Percentiles rank a stretch among this genome's conserved stretches.
phyloP scores from a whole-genome alignment of 192 early-diverging fungal genomes.

The Physocladia obscura region DNA sequence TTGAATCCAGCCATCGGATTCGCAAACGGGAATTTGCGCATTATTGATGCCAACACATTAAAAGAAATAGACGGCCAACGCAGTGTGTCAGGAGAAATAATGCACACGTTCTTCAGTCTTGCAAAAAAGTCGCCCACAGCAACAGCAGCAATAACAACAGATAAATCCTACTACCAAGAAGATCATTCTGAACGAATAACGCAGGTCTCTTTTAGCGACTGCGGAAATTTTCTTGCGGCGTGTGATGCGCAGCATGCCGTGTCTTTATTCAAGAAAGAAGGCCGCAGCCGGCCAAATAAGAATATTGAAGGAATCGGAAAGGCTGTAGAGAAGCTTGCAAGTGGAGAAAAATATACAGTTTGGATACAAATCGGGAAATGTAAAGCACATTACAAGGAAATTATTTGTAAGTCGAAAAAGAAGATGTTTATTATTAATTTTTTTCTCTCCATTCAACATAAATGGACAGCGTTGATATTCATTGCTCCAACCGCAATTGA shows the following conservation, averaged over 20 bases:
- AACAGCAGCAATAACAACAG: neutral
- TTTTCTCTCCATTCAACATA: no score
- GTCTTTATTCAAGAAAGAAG: constrained; percentile 38
- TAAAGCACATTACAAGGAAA: constrained; percentile 45
- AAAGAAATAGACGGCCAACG: constrained; percentile 36
- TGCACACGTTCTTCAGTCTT: constrained; percentile 17
- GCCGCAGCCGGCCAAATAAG: constrained; percentile 1
- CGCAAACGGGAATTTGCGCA: constrained; percentile 43
- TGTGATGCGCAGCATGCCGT: constrained; percentile 39
- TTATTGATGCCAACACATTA: constrained; percentile 38
- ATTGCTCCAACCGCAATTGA: constrained; percentile 33
- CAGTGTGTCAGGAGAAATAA: constrained; percentile 23
- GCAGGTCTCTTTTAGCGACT: constrained; percentile 34
- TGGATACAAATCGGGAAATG: constrained; percentile 51
- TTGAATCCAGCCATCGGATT: constrained; percentile 43
- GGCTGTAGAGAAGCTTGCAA: constrained; percentile 28
- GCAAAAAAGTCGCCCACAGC: neutral
- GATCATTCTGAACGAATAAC: constrained; percentile 8
- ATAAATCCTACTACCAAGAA: neutral
- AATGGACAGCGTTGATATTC: constrained; percentile 43
- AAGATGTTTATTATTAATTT: no score
- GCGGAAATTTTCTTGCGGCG: constrained; percentile 37
- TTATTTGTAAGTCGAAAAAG: constrained; percentile 49
- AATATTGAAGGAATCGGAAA: constrained; percentile 21
- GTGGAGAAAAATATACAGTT: constrained; percentile 19